Base-by-base conservation (phyloP, 495 filamentous ascomycete genomes). In the Penicillium diatomitis region DNA sequence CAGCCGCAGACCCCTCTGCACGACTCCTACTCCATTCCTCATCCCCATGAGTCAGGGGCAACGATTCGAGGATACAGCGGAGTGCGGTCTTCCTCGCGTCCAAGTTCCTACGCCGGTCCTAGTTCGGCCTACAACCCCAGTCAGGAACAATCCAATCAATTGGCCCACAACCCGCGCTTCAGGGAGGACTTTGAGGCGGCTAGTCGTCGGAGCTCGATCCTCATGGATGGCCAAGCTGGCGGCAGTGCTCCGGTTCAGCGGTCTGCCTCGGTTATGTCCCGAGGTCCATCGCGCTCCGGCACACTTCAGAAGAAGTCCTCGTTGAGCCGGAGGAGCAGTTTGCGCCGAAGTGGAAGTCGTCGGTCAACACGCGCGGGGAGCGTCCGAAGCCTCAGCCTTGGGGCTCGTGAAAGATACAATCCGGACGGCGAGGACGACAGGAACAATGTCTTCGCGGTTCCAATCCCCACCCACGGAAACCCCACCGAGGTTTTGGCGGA, bases 401-500 rank as follows among this genome's bases (percentile, higher is more conserved):
- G 73, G 34, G 77, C 79, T 37, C 73, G 69, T 41, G 72, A 74
- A 46, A 75, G 71, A 75, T 71, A 77, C 68, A 57, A 67, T 58
- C 56, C 57, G 42, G 78, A 79, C 32, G 83, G 84, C 40, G 70
- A 74, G 35, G 82, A 87, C 37, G 83, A 92, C 57, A 67, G 74
- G 47, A 89, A 92, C 52, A 96, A 86, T 63, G 85, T 83, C 10
- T 96, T 96, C 64, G 82, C 81, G 60, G 84, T 87, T 38, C 92
- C 92, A 1, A 83, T 98, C 28, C 94, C 92, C 5, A 97, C 92
- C 2, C 74, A 73, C 28, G 87, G 87, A 1, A 88, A 77, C 51
- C 92, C 92, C 6, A 97, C 92, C 4, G 94, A 98, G 51, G 78
- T 90, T 43, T 75, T 97, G 36, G 86, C 88, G 28, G 88, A 84